Evolutionary conservation across 2,329 filamentous ascomycete species (phyloP), one percentile per base, ranked within the genome.

Genomic region (Nemania abortiva): DNA sequence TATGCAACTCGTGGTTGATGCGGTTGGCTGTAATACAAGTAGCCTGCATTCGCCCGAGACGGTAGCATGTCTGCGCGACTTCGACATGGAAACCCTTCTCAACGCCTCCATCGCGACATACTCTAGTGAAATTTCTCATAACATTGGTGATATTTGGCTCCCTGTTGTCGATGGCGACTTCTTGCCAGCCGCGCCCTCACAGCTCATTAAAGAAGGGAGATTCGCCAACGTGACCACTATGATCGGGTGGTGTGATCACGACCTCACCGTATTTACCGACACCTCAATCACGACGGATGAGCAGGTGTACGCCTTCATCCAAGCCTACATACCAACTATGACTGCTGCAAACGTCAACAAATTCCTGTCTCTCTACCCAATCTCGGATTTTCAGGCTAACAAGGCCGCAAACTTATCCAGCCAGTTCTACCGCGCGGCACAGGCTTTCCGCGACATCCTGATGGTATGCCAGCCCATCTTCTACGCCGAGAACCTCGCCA

Each of bases 111-210:
- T 83, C n/a, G 73, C 77, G 0, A 85, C 84, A 0, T 82, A 85
- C 62, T 52, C 69, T 9, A 74, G 70, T 5, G 83, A 82, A 57
- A 78, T 81, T 81, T 75, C 73, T 13, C 72, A 81, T 74, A 89
- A 89, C 70, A 79, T 81, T 49, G 85, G 86, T 13, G 85, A 87
- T 63, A 81, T 85, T 58, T 88, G 84, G 82, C 78, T 83, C 47
- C 86, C 86, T 0, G 80, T 77, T 0, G 82, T 86, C 0, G 85
- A 87, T 66, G 82, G 81, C 15, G 84, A 86, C 71, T 85, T 85
- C 71, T 75, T 87, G n/a, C 84, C 84, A 29, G 80, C 77, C 1
- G 74, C 83, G 5, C 81, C 84, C 1, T 83, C 82, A 6, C 72
- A 77, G 63, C 78, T 85, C 10, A 76, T 84, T 24, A 74, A 72